Percentiles rank a stretch among this genome's conserved stretches.
Conservation (phyloP, 768 basidiomycete species). For the Pleurotus eryngii region DNA sequence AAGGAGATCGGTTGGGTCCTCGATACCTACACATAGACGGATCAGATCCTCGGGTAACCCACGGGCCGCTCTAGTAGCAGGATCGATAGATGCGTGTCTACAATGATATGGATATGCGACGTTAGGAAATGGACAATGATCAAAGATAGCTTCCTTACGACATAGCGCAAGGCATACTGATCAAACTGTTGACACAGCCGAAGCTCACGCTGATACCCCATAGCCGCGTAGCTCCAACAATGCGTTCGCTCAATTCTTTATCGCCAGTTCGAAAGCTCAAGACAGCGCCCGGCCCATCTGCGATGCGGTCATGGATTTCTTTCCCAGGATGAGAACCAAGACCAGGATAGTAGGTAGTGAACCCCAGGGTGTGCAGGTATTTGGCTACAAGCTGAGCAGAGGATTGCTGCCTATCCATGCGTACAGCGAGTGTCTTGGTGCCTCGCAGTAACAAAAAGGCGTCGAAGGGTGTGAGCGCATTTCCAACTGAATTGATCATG, state of each 20-base stretch:
- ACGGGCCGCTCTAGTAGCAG: slow-evolving; percentile 90
- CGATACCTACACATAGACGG: slow-evolving; percentile 96
- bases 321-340: slow-evolving; percentile 76
- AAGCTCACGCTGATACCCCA: slow-evolving; percentile 99
- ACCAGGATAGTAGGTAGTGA: slow-evolving; percentile 91
- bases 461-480: slow-evolving; percentile 93
- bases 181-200: slow-evolving; percentile 95
- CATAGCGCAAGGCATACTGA: slow-evolving; percentile 99
- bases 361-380: slow-evolving; percentile 83
- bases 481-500: slow-evolving; percentile 90
- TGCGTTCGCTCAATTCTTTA: slow-evolving; percentile 84
- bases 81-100: slow-evolving; percentile 97
- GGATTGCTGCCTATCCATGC: slow-evolving; percentile 92
- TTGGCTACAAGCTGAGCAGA: slow-evolving; percentile 81
- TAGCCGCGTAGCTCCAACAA: slow-evolving; percentile 87
- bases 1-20: slow-evolving; percentile 88
- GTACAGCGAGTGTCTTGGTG: slow-evolving; percentile 91
- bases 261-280: slow-evolving; percentile 93
- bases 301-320: slow-evolving; percentile 88
- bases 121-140: slow-evolving; percentile 9
- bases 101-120: slow-evolving; percentile 11
- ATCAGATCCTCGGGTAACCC: slow-evolving; percentile 99
- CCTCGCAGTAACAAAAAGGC: slow-evolving; percentile 95
- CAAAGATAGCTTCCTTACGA: slow-evolving; percentile 70
- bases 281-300: slow-evolving; percentile 90